Percentiles rank a stretch among this genome's conserved stretches.
Evolutionary conservation across 768 basidiomycete genomes (phyloP).

Genomic region (Wakefieldia striispora): DNA sequence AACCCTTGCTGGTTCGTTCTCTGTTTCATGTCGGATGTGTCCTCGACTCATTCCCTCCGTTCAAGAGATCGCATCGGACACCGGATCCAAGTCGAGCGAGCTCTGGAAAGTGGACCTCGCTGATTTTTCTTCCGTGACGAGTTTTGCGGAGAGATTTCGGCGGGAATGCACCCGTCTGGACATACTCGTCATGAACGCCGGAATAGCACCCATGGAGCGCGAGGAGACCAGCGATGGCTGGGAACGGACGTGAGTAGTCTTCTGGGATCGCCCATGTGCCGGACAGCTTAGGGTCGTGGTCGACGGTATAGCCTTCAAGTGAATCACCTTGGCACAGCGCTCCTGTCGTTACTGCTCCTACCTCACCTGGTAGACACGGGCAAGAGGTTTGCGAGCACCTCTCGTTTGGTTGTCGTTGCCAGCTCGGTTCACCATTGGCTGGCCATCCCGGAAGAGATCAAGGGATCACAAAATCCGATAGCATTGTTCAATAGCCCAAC

Average conservation of each 20-base stretch:
- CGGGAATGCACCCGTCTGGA: slow-evolving; percentile 12
- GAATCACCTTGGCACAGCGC: slow-evolving; percentile 33
- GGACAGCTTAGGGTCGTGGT: not conserved
- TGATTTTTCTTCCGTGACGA: slow-evolving; percentile 13
- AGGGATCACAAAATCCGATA: slow-evolving; percentile 20
- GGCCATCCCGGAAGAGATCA: slow-evolving; percentile 18
- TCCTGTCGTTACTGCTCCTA: slow-evolving; percentile 34
- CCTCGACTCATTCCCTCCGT: not conserved
- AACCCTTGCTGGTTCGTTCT: slow-evolving; percentile 19
- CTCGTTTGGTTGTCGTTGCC: slow-evolving; percentile 31
- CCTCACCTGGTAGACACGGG: slow-evolving; percentile 30
- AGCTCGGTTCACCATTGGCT: slow-evolving; percentile 28
- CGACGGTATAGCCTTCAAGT: slow-evolving; percentile 30
- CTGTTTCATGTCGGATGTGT: not conserved
- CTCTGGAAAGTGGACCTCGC: slow-evolving; percentile 18
- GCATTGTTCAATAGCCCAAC: slow-evolving; percentile 20
- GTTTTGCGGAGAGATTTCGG: slow-evolving; percentile 9
- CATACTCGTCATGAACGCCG: slow-evolving; percentile 47
- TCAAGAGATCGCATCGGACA: slow-evolving; percentile 23
- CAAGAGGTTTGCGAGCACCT: slow-evolving; percentile 16
- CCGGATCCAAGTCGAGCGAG: slow-evolving; percentile 34
- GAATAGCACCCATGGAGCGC: slow-evolving; percentile 10
- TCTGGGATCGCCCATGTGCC: not conserved
- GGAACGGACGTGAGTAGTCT: slow-evolving; percentile 39
- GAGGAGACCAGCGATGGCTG: slow-evolving; percentile 41